Evolutionary conservation across 176 grass and related monocot species (phyloP), one percentile per base, ranked within the genome.

Genomic region (Paspalum vaginatum): DNA sequence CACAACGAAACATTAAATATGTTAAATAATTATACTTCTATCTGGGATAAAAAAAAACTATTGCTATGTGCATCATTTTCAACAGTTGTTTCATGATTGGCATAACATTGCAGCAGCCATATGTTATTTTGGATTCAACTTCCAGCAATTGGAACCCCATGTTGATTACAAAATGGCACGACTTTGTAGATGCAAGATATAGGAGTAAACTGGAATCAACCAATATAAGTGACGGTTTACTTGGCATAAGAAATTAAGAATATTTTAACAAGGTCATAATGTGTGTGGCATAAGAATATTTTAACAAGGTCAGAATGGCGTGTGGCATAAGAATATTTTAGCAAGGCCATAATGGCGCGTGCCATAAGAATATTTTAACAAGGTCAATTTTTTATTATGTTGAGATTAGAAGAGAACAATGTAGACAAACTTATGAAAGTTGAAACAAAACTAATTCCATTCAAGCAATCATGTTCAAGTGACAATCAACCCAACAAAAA

Each of bases 391-490:
- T 40, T 25, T 18, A 32, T n/a, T n/a, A 41, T 41, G 18, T 61
- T 70, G 11, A 55, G 11, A 9, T 47, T 84, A 70, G 42, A 27
- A 65, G 37, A 86, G 43, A 72, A 83, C 5, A 39, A 22, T 59
- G 43, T 59, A 37, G 9, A n/a, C 56, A 82, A 72, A 58, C 38
- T 63, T n/a, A 24, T 75, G 15, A 78, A 88, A 65, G 52, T 26
- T 68, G 26, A 69, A n/a, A 25, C 25, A 79, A 65, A 80, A 11
- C 70, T 76, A 59, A 62, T 71, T 68, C 6, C 32, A 39, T 56
- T 69, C 44, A 72, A 50, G 66, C 24, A 85, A 68, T 65, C 12
- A 74, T 9, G 40, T 55, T 32, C 8, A 14, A 14, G 52, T 78
- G 71, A 73, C 27, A 59, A 68, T 68, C 18, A 26, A 71, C 6